phyloP scores from a whole-genome alignment of 108 stramenopile genomes.

The Aurantiochytrium sp. region DNA sequence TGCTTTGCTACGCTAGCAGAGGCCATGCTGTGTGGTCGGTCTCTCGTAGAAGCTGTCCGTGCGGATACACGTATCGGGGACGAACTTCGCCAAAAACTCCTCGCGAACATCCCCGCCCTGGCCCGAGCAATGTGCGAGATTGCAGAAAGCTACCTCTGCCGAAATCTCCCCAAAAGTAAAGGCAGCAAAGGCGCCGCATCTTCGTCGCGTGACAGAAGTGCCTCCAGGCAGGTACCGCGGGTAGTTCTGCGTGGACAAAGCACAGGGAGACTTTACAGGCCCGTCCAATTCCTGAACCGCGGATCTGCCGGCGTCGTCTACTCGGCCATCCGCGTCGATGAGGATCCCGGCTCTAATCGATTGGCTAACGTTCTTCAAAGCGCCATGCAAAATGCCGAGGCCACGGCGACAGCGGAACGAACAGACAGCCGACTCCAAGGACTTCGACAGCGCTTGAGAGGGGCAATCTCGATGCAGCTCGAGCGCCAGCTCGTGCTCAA shows the following conservation, averaged over 20 bases:
- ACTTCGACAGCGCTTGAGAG: background rate
- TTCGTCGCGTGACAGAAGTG: background rate
- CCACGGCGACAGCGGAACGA: background rate
- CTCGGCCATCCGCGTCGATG: background rate
- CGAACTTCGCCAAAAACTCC: background rate
- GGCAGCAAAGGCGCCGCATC: no score
- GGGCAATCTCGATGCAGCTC: background rate
- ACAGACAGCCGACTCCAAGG: background rate
- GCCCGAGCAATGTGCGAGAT: background rate
- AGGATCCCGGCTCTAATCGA: background rate
- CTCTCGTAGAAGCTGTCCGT: background rate
- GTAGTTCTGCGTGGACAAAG: background rate
- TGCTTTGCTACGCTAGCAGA: background rate
- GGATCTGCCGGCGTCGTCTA: background rate
- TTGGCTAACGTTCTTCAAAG: background rate
- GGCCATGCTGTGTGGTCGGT: background rate
- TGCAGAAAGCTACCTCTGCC: background rate
- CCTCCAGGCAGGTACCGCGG: background rate
- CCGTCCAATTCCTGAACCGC: background rate
- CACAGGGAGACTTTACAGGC: background rate
- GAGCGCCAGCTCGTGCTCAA: conserved; percentile 7
- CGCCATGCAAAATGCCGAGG: background rate
- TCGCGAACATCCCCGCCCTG: background rate
- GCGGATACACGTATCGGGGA: background rate
- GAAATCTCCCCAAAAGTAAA: background rate